Base-by-base conservation (phyloP, 225 moss, liverwort and hornwort species). In the Climacium dendroides region DNA sequence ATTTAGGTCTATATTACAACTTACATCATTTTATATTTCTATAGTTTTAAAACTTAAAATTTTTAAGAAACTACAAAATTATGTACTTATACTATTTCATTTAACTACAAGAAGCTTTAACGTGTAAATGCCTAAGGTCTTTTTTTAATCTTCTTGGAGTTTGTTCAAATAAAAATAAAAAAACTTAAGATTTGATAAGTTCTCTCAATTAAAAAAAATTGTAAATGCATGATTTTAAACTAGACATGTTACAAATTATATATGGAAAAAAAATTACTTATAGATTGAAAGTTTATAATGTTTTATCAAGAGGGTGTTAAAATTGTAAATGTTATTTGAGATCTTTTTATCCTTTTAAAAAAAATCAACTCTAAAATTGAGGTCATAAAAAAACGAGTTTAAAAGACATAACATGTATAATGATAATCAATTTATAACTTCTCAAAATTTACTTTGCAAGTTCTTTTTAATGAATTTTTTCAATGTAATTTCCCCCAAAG, bases 91-190 rank as follows among this genome's bases (percentile, higher is more conserved):
- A 72, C 2, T 47, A 17, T 45, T 28, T 17, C 16, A 43, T 43
- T 71, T 72, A 28, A 26, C 2, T 43, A 15, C 8, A 71, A 9
- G 26, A 3, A 16, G 5, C 9, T 71, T 71, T 26, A 15, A 25
- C 4, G 7, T 3, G 1, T 10, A 7, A 13, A 39, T 39, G 4
- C 0, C 9, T 0, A 5, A 28, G 16, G 28, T n/a, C 28, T 6
- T 45, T 45, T 29, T 29, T 28, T 10, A 6, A 30, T 0, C 4
- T 47, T 47, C 6, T 47, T 30, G 0, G 7, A 47, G 4, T 47
- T 47, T 71, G 2, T 1, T 45, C 28, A 47, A 47, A 30, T 18
- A 1, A 4, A 73, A 73, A 17, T 6, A 9, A 45, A 28, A n/a
- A 73, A 10, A 18, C 0, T 72, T 0, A 30, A 73, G 4, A 18